Evolutionary conservation across 2,329 filamentous ascomycete genomes (phyloP).

Genomic region (Apiospora aurea): DNA sequence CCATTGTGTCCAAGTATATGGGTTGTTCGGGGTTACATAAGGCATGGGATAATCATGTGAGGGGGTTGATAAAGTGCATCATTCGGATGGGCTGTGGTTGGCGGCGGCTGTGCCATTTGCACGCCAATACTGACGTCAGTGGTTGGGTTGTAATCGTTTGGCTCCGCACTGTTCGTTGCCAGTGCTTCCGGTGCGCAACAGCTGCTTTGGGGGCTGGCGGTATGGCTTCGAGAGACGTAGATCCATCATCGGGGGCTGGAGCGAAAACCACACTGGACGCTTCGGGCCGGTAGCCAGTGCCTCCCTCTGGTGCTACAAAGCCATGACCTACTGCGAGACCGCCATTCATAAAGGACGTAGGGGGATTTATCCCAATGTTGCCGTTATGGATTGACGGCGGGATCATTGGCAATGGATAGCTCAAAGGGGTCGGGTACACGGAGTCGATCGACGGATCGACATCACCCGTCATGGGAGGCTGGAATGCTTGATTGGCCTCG

Average conservation of each 20-base stretch:
- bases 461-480: background rate
- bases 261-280: background rate
- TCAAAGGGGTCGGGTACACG: background rate
- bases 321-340: background rate
- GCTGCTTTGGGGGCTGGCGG: background rate
- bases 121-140: background rate
- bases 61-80: background rate
- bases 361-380: background rate
- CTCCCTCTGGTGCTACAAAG: background rate
- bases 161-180: background rate
- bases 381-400: background rate
- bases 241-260: background rate
- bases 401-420: background rate
- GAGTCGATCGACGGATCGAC: background rate
- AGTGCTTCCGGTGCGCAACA: background rate
- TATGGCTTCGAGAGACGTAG: background rate
- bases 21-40: background rate
- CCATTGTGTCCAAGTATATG: background rate
- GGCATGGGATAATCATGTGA: background rate
- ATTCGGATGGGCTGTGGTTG: background rate
- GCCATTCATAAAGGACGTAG: background rate
- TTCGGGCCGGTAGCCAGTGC: background rate
- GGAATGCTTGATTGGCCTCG: background rate
- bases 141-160: background rate
- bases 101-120: background rate